phyloP scores from a whole-genome alignment of 129 eudicot species.

The Silybum marianum region DNA sequence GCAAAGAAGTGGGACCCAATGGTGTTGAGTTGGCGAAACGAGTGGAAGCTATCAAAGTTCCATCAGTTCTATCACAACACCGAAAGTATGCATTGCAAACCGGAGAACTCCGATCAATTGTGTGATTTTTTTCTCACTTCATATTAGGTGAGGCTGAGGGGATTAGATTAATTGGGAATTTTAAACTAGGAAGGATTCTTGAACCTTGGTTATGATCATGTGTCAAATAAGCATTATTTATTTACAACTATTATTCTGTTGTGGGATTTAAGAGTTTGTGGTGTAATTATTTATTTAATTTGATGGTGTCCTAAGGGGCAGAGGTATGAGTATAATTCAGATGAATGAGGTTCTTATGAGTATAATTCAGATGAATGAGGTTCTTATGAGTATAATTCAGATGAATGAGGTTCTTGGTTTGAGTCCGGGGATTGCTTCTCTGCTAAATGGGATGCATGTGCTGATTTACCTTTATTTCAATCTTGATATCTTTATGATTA shows the following conservation, averaged over 20 bases:
- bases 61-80: slow-evolving; percentile 68
- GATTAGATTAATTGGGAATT: background rate
- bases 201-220: slow-evolving; percentile 21
- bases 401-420: too few relatives aligned
- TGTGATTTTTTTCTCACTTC: slow-evolving; percentile 21
- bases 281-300: background rate
- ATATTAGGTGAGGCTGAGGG: slow-evolving; percentile 11
- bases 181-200: slow-evolving; percentile 16
- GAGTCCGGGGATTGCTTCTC: too few relatives aligned
- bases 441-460: too few relatives aligned
- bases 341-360: too few relatives aligned
- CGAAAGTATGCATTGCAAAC: slow-evolving; percentile 73
- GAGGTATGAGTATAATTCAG: too few relatives aligned
- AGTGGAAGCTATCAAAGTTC: slow-evolving; percentile 49
- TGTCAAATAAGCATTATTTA: background rate
- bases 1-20: slow-evolving; percentile 33
- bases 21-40: slow-evolving; percentile 52
- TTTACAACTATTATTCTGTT: background rate
- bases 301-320: too few relatives aligned
- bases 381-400: too few relatives aligned
- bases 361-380: too few relatives aligned
- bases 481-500: too few relatives aligned
- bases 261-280: background rate
- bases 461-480: too few relatives aligned
- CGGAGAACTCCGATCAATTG: slow-evolving; percentile 69